Evolutionary conservation across 202 grass and related monocot genomes (phyloP), one percentile per base, ranked within the genome.

Genomic region (Bolboschoenoplectus hybrid): DNA sequence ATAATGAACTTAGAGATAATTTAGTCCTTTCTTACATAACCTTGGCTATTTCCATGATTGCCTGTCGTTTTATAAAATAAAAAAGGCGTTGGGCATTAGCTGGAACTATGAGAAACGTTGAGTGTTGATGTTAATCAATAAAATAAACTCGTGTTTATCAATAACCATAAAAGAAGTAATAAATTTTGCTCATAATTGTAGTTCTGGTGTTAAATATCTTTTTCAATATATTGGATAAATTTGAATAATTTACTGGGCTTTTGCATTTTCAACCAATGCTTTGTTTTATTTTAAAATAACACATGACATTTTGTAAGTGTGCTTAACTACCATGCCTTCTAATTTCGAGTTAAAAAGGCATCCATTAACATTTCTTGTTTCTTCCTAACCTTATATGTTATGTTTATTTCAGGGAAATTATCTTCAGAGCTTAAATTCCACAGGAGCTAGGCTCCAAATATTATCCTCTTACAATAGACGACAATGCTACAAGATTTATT

Each of bases 391-490:
- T 11, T 61, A n/a, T 41, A 53, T 38, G 26, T 41, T 80, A 58
- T 84, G 46, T 84, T 39, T 84, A 40, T 36, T 40, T 47, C 82
- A 84, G 82, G 82, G 82, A 70, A 70, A 70, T 39, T 53, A 69
- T 84, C 34, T 84, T 69, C 82, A 70, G 12, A 67, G 26, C 20
- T 47, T 82, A 71, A 84, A 68, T 84, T 69, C 13, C 46, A 36
- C 46, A 38, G 52, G 49, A 68, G 46, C 64, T 55, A 84, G 46
- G 49, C 64, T 40, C 17, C 82, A 71, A 84, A 70, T 71, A 71
- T 71, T 84, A 11, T 68, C 82, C 34, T 57, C 34, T 66, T 69
- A 36, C 82, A 40, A 71, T 84, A 70, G n/a, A 55, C 50, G 35
- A 20, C 65, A 55, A 57, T 39, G 19, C 5, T 57, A 71, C 46